A percentile compares a stretch with the other conserved stretches of the same genome.
Evolutionary conservation across 371 early-diverging fungal genomes (phyloP).

Genomic region (Vairimorpha apis): DNA sequence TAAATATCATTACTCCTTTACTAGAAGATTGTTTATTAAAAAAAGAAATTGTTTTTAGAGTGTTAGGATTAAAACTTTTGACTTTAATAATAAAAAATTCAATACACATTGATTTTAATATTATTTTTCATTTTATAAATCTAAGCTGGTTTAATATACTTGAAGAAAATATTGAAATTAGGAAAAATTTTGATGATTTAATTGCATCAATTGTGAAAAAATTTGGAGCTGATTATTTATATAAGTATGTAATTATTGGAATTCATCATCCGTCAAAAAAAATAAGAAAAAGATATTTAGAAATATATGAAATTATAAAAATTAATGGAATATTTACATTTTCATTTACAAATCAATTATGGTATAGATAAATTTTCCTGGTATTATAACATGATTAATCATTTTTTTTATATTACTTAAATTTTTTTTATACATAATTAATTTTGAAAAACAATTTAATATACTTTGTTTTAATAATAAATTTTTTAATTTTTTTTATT

Average conservation of each 20-base stretch:
- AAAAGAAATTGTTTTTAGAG: constrained; percentile 87
- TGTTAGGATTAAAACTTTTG: constrained; percentile 83
- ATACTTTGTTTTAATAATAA: too few relatives aligned
- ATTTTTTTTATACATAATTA: too few relatives aligned
- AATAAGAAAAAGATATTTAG: constrained; percentile 89
- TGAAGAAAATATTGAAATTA: constrained; percentile 64
- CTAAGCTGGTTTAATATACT: constrained; percentile 92
- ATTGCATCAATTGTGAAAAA: constrained; percentile 67
- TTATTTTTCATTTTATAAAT: constrained; percentile 80
- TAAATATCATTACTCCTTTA: constrained; percentile 82
- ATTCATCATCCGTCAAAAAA: constrained; percentile 89
- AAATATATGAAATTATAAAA: constrained; percentile 74
- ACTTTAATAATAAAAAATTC: constrained; percentile 60
- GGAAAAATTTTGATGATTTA: constrained; percentile 80
- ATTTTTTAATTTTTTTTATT: too few relatives aligned
- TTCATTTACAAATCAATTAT: not conserved
- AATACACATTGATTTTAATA: constrained; percentile 71
- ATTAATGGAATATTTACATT: not conserved
- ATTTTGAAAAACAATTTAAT: too few relatives aligned
- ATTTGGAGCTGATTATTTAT: constrained; percentile 72
- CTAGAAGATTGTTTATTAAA: constrained; percentile 91
- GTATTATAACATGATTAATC: too few relatives aligned
- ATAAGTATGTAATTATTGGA: constrained; percentile 74
- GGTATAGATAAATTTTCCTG: not conserved
- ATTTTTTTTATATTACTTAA: too few relatives aligned